Base-by-base conservation (phyloP, 768 basidiomycete genomes). In the Tulasnella sp. region DNA sequence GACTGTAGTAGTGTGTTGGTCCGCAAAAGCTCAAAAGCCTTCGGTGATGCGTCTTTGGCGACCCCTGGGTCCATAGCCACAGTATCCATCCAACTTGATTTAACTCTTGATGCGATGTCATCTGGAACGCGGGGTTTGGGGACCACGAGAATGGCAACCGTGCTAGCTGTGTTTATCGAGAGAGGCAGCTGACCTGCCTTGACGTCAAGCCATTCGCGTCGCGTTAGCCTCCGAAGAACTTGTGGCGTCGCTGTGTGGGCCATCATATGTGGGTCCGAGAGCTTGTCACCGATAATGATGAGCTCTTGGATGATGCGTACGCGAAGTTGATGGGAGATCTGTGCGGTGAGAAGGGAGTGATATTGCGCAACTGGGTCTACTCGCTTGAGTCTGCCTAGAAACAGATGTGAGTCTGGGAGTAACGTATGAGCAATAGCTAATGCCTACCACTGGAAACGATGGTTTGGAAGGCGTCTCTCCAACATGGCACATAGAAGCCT, bases 251-350 rank as follows among this genome's bases (percentile, higher is more conserved):
- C 48, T 65, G 73, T 62, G 54, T 59, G 21, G 34, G 34, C 15
- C 63, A 63, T 26, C 62, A 24, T 48, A 54, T 52, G 63, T 73
- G 69, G 47, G 15, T 38, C 34, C 15, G 34, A 38, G 34, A 85
- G 67, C 5, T 68, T 69, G 11, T 78, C 76, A 0, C 71, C 73
- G 43, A 90, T 69, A 4, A 88, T 68, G 41, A 83, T 76, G 4
- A 91, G 70, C 65, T 91, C 89, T 68, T 90, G 87, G 1, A 91
- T 72, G 11, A 88, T 77, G 17, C 88, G 81, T 13, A 85, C 69
- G 47, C 87, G 86, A 9, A 91, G 73, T 23, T 83, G 74, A 65
- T 88, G 83, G 1, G 73, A 73, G 34, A 87, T 76, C 45, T 89
- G 83, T 24, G 76, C 72, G 8, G 71, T 68, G 17, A 86, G 70